Evolutionary conservation across 2,329 filamentous ascomycete genomes (phyloP).

Genomic region (Monosporascus sp.): DNA sequence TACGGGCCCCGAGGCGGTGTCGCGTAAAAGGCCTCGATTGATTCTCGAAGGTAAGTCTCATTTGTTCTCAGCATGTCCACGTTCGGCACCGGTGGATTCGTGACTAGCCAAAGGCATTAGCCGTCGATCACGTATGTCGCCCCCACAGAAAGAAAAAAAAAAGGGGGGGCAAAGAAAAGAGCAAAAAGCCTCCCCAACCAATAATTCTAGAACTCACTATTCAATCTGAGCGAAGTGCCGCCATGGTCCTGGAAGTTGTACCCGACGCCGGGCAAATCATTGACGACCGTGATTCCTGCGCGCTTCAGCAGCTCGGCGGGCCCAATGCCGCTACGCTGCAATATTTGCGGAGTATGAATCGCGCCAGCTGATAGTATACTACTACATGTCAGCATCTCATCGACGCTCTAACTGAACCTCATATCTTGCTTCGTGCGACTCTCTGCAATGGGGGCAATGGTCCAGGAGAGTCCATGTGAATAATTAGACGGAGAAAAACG

Average conservation of each 20-base stretch:
- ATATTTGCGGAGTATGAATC: not conserved
- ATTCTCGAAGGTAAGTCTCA: conserved; percentile 27
- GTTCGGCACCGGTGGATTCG: not conserved
- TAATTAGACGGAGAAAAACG: not conserved
- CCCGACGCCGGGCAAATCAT: not conserved
- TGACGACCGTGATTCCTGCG: not conserved
- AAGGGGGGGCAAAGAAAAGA: too few species aligned
- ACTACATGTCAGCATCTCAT: not conserved
- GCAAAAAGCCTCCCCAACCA: too few species aligned
- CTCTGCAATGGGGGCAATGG: too few species aligned
- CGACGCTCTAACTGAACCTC: not conserved
- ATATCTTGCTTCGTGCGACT: too few species aligned
- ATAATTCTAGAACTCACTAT: too few species aligned
- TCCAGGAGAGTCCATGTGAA: too few species aligned
- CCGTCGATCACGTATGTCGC: not conserved
- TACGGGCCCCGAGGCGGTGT: conserved; percentile 30
- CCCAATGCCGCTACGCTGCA: not conserved
- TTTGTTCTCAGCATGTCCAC: conserved; percentile 15
- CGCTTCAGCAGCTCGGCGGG: not conserved
- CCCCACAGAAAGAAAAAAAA: too few species aligned
- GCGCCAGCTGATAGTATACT: not conserved
- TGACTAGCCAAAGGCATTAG: not conserved
- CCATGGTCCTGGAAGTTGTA: not conserved
- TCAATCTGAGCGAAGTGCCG: not conserved
- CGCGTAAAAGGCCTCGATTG: conserved; percentile 24